Evolutionary conservation across 208 protist species (phyloP).

Genomic region (Trichomonas vaginalis): DNA sequence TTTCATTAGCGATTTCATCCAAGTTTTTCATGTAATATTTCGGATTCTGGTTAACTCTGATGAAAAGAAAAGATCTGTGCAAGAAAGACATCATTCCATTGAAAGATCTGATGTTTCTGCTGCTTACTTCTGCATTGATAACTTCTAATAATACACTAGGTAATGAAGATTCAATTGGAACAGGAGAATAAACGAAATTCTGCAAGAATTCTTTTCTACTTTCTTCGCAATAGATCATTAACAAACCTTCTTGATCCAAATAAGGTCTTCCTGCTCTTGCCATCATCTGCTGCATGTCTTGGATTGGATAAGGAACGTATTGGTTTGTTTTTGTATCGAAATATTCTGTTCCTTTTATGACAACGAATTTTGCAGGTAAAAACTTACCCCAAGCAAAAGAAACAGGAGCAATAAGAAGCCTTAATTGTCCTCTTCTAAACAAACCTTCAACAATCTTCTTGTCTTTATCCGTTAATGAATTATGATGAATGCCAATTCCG

Average conservation of each 20-base stretch:
- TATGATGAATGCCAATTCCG: constrained; percentile 97
- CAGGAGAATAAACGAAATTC: constrained; percentile 64
- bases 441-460: constrained; percentile 45
- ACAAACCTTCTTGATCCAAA: constrained; percentile 39
- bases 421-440: not conserved
- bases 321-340: constrained; percentile 80
- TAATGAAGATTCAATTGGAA: constrained; percentile 93
- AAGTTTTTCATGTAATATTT: constrained; percentile 16
- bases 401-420: constrained; percentile 79
- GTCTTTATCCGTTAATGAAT: constrained; percentile 60
- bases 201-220: constrained; percentile 97
- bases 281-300: constrained; percentile 98
- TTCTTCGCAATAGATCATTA: constrained; percentile 83
- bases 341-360: constrained; percentile 99
- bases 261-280: constrained; percentile 85
- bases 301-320: constrained; percentile 96
- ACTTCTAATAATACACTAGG: constrained; percentile 79
- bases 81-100: not conserved
- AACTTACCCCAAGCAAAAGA: constrained; percentile 99
- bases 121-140: constrained; percentile 93
- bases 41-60: not conserved
- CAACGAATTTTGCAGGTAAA: constrained; percentile 95
- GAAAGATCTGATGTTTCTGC: constrained; percentile 35
- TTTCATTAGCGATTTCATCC: not conserved
- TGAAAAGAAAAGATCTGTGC: not conserved